A percentile compares a stretch with the other conserved stretches of the same genome.
Conservation (phyloP, 805 yeast species). For the Cyberlindnera amylophila region DNA sequence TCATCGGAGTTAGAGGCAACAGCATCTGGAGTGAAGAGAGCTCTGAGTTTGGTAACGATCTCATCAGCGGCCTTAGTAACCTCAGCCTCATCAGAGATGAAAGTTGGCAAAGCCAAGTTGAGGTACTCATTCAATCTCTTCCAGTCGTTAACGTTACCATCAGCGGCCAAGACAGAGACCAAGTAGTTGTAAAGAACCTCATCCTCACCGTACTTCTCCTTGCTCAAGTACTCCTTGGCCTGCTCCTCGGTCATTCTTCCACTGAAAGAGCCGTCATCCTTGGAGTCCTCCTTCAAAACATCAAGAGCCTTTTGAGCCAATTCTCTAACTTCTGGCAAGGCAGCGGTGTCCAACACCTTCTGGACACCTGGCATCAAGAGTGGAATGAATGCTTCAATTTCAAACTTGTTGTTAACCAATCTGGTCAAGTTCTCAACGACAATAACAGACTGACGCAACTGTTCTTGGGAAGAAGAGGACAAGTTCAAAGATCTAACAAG, state of each 20-base stretch:
- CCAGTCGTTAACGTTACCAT: constrained; percentile 75
- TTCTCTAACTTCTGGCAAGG: constrained; percentile 94
- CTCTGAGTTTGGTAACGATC: constrained; percentile 46
- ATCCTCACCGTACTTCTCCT: constrained; percentile 32
- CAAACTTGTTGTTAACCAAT: constrained; percentile 88
- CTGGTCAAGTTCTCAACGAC: constrained; percentile 95
- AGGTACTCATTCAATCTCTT: constrained; percentile 55
- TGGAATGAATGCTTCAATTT: constrained; percentile 86
- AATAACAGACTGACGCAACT: constrained; percentile 92
- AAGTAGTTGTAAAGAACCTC: constrained; percentile 45
- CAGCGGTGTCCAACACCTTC: constrained; percentile 84
- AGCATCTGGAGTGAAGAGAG: constrained; percentile 49
- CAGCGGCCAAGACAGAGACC: constrained; percentile 49
- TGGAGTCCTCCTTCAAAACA: constrained; percentile 80
- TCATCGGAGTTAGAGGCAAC: constrained; percentile 63
- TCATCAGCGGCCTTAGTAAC: constrained; percentile 39
- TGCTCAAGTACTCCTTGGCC: constrained; percentile 42
- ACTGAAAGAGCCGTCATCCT: constrained; percentile 67
- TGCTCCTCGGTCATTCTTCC: constrained; percentile 63
- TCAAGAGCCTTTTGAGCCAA: constrained; percentile 81
- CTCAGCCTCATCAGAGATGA: constrained; percentile 35
- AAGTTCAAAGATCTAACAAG: constrained; percentile 83
- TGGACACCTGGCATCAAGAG: constrained; percentile 85
- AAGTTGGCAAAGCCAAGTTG: constrained; percentile 35
- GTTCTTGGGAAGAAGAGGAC: constrained; percentile 87